Evolutionary conservation across 2,329 filamentous ascomycete genomes (phyloP).

Genomic region (Blastomyces parvus): DNA sequence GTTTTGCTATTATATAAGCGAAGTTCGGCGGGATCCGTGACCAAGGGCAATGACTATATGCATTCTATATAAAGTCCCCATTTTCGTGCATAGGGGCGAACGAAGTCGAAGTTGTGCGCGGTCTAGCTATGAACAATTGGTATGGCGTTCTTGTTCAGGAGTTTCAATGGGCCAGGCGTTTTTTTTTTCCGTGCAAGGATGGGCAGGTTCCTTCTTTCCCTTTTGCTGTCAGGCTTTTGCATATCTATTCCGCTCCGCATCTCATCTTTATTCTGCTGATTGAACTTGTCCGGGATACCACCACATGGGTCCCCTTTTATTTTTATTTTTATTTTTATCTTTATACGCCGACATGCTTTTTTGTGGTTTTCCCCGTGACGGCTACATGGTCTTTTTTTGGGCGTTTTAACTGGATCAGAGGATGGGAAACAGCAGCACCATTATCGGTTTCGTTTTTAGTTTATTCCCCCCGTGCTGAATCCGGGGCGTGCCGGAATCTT

Average conservation of each 20-base stretch:
- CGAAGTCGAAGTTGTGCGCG: not conserved
- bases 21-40: constrained; percentile 6
- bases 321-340: not conserved
- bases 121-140: not conserved
- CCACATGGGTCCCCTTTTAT: not conserved
- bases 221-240: not conserved
- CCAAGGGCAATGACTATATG: not conserved
- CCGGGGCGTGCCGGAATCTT: not conserved
- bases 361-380: not conserved
- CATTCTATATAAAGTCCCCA: not conserved
- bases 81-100: not conserved
- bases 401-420: not conserved
- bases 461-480: not conserved
- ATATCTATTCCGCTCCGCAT: not conserved
- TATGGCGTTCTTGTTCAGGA: not conserved
- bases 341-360: not conserved
- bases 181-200: not conserved
- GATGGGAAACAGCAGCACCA: not conserved
- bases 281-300: not conserved
- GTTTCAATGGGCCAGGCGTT: not conserved
- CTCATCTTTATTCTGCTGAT: not conserved
- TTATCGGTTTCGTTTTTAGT: not conserved
- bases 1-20: not conserved
- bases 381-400: not conserved
- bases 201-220: constrained; percentile 1